Evolutionary conservation across 495 filamentous ascomycete species (phyloP).

Genomic region (Podospora pseudoanserina): DNA sequence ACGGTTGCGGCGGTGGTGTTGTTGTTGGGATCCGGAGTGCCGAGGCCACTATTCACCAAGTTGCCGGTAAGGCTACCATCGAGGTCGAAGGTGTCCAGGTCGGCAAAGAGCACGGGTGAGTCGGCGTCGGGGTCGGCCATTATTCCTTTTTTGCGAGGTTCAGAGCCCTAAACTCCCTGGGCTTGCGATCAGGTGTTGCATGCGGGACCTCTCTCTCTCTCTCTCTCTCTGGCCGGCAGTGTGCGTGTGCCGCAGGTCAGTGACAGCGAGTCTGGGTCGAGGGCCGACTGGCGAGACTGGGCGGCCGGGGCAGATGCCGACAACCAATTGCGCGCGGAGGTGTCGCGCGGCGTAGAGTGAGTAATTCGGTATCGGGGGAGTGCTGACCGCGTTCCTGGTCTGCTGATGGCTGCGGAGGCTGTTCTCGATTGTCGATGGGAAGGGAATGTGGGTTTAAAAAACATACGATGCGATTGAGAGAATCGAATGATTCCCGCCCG

Average conservation of each 20-base stretch:
- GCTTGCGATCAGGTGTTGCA: constrained; percentile 28
- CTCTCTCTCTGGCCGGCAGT: background rate
- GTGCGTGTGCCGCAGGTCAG: constrained; percentile 12
- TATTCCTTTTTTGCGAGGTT: constrained; percentile 8
- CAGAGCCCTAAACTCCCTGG: constrained; percentile 7
- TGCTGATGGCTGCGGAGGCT: background rate
- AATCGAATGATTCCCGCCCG: background rate
- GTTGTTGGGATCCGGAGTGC: constrained; percentile 20
- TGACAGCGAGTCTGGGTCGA: constrained; percentile 9
- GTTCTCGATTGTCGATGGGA: constrained; percentile 3
- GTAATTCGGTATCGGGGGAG: background rate
- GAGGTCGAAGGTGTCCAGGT: constrained; percentile 21
- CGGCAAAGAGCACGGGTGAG: constrained; percentile 29
- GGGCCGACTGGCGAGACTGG: constrained; percentile 5
- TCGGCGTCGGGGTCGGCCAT: constrained; percentile 30
- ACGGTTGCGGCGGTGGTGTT: constrained; percentile 13
- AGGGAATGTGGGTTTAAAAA: constrained; percentile 4
- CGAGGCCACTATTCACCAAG: constrained; percentile 16
- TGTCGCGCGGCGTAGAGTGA: background rate
- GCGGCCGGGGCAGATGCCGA: background rate
- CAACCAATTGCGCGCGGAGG: background rate
- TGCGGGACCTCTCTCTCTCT: constrained; percentile 20
- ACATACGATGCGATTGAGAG: background rate
- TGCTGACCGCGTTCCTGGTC: background rate
- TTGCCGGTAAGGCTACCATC: constrained; percentile 19